Base-by-base conservation (phyloP, 1,139 yeast species). In the Suhomyces chickasaworum region DNA sequence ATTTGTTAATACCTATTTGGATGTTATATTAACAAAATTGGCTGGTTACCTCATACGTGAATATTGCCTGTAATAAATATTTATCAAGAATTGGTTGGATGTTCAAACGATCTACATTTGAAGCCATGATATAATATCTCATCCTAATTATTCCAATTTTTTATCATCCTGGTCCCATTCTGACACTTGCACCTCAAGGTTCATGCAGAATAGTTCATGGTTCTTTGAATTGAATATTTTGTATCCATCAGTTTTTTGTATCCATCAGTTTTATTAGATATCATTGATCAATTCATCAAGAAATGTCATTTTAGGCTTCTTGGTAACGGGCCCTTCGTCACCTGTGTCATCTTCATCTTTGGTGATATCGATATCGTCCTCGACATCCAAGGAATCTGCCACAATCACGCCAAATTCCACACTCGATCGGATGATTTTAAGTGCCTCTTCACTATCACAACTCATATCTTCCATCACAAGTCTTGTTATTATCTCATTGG, bases 401-500 rank as follows among this genome's bases (percentile, higher is more conserved):
- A 81, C 68, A 29, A 68, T 65, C 32, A 65, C 58, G 0, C 91
- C 91, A 55, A 78, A 85, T 42, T 83, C 87, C 1, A 68, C 60
- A 0, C 86, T 83, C 1, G 65, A 61, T 34, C 63, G 66, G 54
- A 84, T 65, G 16, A 78, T 59, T 8, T 63, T 62, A 49, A 77
- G 75, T 0, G 86, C 85, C 18, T 65, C 64, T 1, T 66, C 71
- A n/a, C 72, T 53, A 15, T 52, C 55, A 13, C 69, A 56, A 0
- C 59, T 51, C 55, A 74, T 58, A 50, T 83, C 86, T 10, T 76
- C 75, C 64, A 74, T 71, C 3, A 80, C 75, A 39, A 83, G 55
- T 36, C 81, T 62, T 7, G 81, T 64, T 7, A 84, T 73, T 7
- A 85, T 61, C 54, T 86, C 91, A 38, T 86, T 84, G 10, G 88